These are phyloP conservation scores for Aspergillus luchuensis DNA, from an alignment of 2,329 filamentous ascomycete genomes.

Conservation along the genomic window DNA sequence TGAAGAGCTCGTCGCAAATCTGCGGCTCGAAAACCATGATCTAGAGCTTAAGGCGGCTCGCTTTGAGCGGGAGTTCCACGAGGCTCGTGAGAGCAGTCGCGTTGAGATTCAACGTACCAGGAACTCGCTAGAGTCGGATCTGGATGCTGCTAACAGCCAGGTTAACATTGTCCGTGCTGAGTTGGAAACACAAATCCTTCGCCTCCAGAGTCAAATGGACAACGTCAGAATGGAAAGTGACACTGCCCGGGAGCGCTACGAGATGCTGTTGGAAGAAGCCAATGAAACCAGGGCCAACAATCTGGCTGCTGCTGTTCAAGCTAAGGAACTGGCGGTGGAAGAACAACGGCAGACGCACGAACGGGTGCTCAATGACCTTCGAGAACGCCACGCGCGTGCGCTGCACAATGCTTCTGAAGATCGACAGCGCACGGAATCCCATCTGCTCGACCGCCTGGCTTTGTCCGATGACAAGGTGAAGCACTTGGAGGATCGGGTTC, in stretches of 20 bases:
- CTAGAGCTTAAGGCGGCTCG: conserved; percentile 69
- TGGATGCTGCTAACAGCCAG: conserved; percentile 81
- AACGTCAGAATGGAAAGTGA: conserved; percentile 77
- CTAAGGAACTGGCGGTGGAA: conserved; percentile 56
- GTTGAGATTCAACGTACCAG: conserved; percentile 80
- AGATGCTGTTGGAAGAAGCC: conserved; percentile 81
- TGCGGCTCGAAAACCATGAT: conserved; percentile 63
- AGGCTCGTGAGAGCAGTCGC: conserved; percentile 76
- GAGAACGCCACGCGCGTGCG: conserved; percentile 72
- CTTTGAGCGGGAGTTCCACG: conserved; percentile 79
- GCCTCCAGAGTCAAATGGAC: conserved; percentile 74
- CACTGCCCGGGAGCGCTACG: conserved; percentile 75
- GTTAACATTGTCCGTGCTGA: conserved; percentile 81
- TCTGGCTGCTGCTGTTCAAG: conserved; percentile 56
- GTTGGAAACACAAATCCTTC: conserved; percentile 75
- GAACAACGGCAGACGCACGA: conserved; percentile 69
- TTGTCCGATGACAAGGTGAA: conserved; percentile 82
- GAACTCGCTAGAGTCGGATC: conserved; percentile 74
- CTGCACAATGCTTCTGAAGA: conserved; percentile 77
- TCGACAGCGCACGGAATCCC: conserved; percentile 74
- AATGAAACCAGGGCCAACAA: conserved; percentile 67
- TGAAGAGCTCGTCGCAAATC: conserved; percentile 54
- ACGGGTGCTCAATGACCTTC: conserved; percentile 71
- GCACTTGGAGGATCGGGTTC: conserved; percentile 81
- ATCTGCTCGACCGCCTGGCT: conserved; percentile 77